phyloP scores from a whole-genome alignment of 2,329 filamentous ascomycete genomes.

The Penicillium sp. region DNA sequence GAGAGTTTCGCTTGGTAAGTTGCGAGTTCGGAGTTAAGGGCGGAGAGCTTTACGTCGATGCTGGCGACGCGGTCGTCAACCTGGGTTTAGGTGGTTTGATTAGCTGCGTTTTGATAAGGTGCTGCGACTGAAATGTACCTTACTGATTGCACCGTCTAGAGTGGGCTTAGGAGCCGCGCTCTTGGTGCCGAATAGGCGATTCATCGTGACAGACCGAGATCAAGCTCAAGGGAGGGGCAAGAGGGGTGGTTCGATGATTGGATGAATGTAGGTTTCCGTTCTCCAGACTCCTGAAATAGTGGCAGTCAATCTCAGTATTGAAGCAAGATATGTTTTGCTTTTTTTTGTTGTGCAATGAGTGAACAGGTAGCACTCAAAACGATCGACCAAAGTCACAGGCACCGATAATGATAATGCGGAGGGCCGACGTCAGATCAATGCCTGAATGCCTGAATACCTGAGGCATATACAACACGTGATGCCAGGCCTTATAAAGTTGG shows the following conservation, averaged over 20 bases:
- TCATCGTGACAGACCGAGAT: constrained; percentile 61
- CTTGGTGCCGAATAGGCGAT: constrained; percentile 90
- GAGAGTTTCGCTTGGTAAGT: constrained; percentile 83
- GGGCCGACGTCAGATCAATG: constrained; percentile 16
- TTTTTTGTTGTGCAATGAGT: background rate
- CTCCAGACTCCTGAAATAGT: background rate
- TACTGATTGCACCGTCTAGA: constrained; percentile 76
- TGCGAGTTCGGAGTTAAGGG: constrained; percentile 84
- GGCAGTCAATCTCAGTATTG: background rate
- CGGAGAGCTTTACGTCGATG: constrained; percentile 91
- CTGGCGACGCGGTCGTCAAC: constrained; percentile 78
- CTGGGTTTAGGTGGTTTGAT: constrained; percentile 40
- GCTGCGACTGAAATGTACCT: constrained; percentile 52
- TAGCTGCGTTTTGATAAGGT: background rate
- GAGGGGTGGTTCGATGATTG: background rate
- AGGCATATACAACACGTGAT: background rate
- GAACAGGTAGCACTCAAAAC: background rate
- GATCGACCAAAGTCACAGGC: constrained; percentile 4
- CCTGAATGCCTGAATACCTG: constrained; percentile 11
- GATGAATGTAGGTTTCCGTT: background rate
- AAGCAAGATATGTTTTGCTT: background rate
- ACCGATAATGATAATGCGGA: constrained; percentile 17
- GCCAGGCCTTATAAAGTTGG: background rate
- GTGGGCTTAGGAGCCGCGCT: constrained; percentile 85
- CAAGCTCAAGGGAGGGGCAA: background rate